phyloP scores from a whole-genome alignment of 345 rosid species.

The Orychophragmus violaceus region DNA sequence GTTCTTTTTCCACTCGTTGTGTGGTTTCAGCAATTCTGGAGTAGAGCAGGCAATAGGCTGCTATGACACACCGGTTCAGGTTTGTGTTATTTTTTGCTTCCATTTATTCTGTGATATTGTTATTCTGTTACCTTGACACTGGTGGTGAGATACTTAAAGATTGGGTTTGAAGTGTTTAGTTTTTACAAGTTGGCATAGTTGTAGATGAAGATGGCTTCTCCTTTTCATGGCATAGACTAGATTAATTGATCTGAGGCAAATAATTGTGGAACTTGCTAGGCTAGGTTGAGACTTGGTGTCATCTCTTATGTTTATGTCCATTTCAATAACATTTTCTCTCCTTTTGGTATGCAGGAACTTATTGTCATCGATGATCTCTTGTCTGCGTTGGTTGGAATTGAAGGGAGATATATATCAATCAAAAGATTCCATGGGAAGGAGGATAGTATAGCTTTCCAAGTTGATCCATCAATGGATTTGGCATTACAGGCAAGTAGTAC shows the following conservation, averaged over 20 bases:
- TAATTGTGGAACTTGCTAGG: background rate
- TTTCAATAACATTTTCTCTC: background rate
- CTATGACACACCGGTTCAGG: conserved; percentile 77
- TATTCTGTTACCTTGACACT: conserved; percentile 6
- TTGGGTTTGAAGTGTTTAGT: background rate
- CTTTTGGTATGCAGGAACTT: conserved; percentile 58
- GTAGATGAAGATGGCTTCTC: conserved; percentile 1
- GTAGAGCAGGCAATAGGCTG: conserved; percentile 67
- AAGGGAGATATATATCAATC: conserved; percentile 83
- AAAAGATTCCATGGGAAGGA: conserved; percentile 55
- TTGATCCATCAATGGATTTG: conserved; percentile 89
- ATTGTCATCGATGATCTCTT: conserved; percentile 85
- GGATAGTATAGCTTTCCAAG: conserved; percentile 56
- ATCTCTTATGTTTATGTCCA: background rate
- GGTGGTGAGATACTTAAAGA: background rate
- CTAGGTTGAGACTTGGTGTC: background rate
- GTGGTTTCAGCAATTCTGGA: conserved; percentile 41
- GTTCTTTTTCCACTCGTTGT: background rate
- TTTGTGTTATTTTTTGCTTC: conserved; percentile 7
- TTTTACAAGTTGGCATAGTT: background rate
- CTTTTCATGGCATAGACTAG: background rate
- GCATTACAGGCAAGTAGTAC: conserved; percentile 64
- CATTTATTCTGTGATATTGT: background rate
- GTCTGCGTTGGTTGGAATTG: conserved; percentile 89
- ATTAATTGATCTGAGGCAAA: background rate